Percentiles rank a stretch among this genome's conserved stretches.
phyloP scores from a whole-genome alignment of 2,329 filamentous ascomycete species.

The Xylariaceae sp. region DNA sequence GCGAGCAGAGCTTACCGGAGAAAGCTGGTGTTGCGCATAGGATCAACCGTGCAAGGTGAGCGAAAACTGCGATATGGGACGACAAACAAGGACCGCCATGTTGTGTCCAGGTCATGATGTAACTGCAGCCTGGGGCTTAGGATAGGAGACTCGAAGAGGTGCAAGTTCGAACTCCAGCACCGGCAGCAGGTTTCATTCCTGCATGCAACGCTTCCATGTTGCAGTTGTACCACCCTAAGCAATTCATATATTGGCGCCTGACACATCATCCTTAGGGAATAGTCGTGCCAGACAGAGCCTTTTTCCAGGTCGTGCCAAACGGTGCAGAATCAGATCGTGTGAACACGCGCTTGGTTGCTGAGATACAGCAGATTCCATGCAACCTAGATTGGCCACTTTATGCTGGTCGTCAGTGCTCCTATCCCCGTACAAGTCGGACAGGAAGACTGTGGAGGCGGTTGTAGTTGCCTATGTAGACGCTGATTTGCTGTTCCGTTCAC shows the following conservation, averaged over 20 bases:
- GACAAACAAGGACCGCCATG: neutral
- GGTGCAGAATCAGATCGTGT: slow-evolving; percentile 5
- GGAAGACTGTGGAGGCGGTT: slow-evolving; percentile 11
- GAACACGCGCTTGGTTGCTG: slow-evolving; percentile 1
- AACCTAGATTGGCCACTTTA: slow-evolving; percentile 9
- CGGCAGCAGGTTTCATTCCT: slow-evolving; percentile 11
- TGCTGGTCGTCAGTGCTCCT: slow-evolving; percentile 6
- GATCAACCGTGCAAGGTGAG: neutral
- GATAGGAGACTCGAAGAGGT: neutral
- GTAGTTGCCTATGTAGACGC: slow-evolving; percentile 9
- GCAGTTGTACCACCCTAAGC: slow-evolving; percentile 14
- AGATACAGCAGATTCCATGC: slow-evolving; percentile 11
- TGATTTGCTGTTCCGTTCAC: slow-evolving; percentile 10
- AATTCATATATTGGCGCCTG: slow-evolving; percentile 17
- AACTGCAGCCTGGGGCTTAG: slow-evolving; percentile 2
- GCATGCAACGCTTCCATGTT: slow-evolving; percentile 15
- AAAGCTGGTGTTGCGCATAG: neutral
- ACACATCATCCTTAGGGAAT: slow-evolving; percentile 9
- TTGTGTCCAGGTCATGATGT: neutral
- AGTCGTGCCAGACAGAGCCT: slow-evolving; percentile 6
- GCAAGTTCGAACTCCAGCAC: slow-evolving; percentile 3
- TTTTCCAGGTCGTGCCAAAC: slow-evolving; percentile 7
- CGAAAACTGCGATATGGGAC: neutral
- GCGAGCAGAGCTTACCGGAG: slow-evolving; percentile 1
- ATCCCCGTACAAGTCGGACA: slow-evolving; percentile 14